These are phyloP conservation scores for Leucocoprinus sp. DNA, from an alignment of 768 basidiomycete genomes.

Conservation along the genomic window DNA sequence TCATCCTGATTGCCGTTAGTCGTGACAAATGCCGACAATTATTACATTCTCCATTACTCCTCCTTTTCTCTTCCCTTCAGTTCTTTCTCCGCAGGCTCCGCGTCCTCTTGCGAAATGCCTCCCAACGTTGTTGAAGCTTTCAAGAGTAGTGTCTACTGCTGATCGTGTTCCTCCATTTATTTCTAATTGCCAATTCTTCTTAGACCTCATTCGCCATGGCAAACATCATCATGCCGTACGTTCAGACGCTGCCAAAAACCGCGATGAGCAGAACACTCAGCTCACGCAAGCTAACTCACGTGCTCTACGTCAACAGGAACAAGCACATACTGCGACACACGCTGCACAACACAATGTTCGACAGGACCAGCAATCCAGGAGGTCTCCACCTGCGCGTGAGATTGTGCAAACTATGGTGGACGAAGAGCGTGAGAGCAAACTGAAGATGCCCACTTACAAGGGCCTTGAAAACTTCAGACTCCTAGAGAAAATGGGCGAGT, in stretches of 20 bases:
- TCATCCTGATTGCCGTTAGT: conserved; percentile 4
- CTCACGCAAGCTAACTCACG: conserved; percentile 18
- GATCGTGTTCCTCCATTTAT: conserved; percentile 11
- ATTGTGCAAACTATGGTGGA: conserved; percentile 63
- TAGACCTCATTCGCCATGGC: conserved; percentile 80
- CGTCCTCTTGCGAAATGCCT: conserved; percentile 37
- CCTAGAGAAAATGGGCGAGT: conserved; percentile 91
- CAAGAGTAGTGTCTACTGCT: conserved; percentile 55
- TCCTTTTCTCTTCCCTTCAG: neutral
- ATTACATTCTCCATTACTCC: neutral
- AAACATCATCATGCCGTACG: conserved; percentile 43
- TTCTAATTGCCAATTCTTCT: conserved; percentile 16
- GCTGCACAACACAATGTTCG: conserved; percentile 18
- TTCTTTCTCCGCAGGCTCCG: neutral
- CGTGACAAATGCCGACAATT: neutral
- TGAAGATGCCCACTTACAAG: conserved; percentile 77
- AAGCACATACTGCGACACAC: conserved; percentile 18
- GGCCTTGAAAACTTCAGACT: conserved; percentile 78
- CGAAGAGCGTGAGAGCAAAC: conserved; percentile 65
- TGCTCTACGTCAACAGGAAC: conserved; percentile 23
- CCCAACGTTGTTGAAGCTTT: conserved; percentile 74
- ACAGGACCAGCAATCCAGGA: conserved; percentile 18
- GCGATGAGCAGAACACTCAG: conserved; percentile 16
- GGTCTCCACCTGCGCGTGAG: conserved; percentile 26
- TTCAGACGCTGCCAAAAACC: conserved; percentile 7